Conservation (phyloP, 129 eudicot species). For the Chrysanthemum makinoi region DNA sequence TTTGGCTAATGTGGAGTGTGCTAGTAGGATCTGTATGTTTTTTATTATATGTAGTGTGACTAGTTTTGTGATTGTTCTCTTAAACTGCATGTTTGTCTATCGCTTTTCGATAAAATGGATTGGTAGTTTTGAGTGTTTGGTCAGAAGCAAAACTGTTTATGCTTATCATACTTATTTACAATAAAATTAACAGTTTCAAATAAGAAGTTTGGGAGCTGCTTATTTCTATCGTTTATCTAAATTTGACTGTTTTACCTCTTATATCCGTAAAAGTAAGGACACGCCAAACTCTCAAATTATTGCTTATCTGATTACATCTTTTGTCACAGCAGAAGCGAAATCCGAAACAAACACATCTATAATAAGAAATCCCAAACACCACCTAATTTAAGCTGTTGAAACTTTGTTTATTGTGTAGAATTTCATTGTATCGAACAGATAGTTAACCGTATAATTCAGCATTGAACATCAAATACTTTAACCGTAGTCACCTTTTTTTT, state of each 20-base stretch:
- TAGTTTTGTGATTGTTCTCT: too few species aligned
- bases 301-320: background rate
- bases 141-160: too few species aligned
- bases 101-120: background rate
- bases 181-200: too few species aligned
- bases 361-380: too few species aligned
- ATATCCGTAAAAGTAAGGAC: too few species aligned
- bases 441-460: background rate
- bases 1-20: background rate
- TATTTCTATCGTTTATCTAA: too few species aligned
- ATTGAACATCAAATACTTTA: too few species aligned
- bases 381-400: background rate
- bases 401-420: background rate
- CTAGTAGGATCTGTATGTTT: constrained; percentile 9
- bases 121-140: background rate
- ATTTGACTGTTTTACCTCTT: too few species aligned
- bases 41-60: background rate
- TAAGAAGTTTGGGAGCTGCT: too few species aligned
- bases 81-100: background rate
- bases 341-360: too few species aligned
- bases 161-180: too few species aligned
- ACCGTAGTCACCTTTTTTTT: constrained; percentile 1
- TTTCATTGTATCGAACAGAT: background rate
- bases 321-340: background rate
- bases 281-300: too few species aligned